A percentile compares a stretch with the other conserved stretches of the same genome.
These are phyloP conservation scores for Micractinium conductrix DNA, from an alignment of 139 green algal species.

Conservation along the genomic window DNA sequence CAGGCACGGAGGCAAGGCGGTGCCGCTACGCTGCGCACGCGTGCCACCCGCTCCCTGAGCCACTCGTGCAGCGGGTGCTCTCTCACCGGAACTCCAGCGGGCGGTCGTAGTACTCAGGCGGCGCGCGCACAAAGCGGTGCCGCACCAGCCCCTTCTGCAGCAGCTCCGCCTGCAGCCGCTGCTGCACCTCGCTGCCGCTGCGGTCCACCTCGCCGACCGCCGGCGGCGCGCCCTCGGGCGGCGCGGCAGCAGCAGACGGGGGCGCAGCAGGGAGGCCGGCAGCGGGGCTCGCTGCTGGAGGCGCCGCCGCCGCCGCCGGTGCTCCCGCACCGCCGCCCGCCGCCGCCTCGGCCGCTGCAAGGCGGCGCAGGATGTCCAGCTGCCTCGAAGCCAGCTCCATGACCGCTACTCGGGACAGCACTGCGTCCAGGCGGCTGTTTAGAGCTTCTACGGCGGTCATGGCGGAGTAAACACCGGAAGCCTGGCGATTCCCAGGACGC, in stretches of 20 bases:
- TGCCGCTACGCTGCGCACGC: too few relatives aligned
- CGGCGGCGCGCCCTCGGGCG: background rate
- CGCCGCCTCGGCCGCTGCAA: too few relatives aligned
- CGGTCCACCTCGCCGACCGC: slow-evolving; percentile 1
- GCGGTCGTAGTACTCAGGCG: slow-evolving; percentile 87
- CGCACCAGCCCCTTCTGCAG: slow-evolving; percentile 32
- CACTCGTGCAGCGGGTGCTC: too few relatives aligned
- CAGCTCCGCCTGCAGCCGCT: slow-evolving; percentile 48
- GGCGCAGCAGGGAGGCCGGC: background rate
- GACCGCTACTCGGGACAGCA: background rate
- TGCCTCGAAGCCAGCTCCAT: slow-evolving; percentile 26
- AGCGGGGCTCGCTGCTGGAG: background rate
- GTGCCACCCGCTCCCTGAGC: too few relatives aligned
- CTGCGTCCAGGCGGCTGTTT: background rate
- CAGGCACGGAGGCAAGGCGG: too few relatives aligned
- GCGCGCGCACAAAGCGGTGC: slow-evolving; percentile 68
- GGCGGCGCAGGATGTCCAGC: background rate
- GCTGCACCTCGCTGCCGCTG: slow-evolving; percentile 28
- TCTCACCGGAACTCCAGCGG: slow-evolving; percentile 68
- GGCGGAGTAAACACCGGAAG: too few relatives aligned
- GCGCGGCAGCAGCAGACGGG: background rate
- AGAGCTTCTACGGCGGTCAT: too few relatives aligned
- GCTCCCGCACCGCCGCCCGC: too few relatives aligned
- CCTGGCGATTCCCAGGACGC: too few relatives aligned
- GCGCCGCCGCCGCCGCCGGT: background rate